These are phyloP conservation scores for Cladosporium sp. DNA, from an alignment of 2,329 filamentous ascomycete species.

Conservation along the genomic window DNA sequence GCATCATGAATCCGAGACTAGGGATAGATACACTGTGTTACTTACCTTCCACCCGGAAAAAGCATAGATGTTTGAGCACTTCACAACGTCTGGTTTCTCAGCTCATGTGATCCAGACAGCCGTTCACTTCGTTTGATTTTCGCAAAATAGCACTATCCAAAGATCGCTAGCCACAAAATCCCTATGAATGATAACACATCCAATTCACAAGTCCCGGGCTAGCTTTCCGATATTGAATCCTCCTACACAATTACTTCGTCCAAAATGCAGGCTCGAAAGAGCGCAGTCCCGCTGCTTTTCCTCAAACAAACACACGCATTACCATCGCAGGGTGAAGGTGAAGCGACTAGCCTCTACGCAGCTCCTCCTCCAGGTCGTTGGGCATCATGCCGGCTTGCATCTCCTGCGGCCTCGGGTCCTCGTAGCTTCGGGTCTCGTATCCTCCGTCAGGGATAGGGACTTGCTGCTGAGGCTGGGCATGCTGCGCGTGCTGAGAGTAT, in stretches of 20 bases:
- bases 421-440: slow-evolving; percentile 54
- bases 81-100: no score
- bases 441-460: slow-evolving; percentile 59
- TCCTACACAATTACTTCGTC: not conserved
- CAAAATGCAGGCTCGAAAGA: not conserved
- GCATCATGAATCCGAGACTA: no score
- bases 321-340: not conserved
- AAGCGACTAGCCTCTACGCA: slow-evolving; percentile 41
- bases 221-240: not conserved
- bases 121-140: not conserved
- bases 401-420: slow-evolving; percentile 59
- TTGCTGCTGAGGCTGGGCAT: slow-evolving; percentile 34
- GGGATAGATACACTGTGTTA: no score
- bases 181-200: not conserved
- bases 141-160: not conserved
- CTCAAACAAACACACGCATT: not conserved
- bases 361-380: slow-evolving; percentile 75
- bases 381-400: slow-evolving; percentile 38
- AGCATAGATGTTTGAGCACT: no score
- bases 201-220: not conserved
- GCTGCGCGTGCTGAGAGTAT: slow-evolving; percentile 42
- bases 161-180: not conserved
- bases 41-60: no score
- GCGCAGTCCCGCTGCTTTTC: not conserved
- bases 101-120: not conserved